These are phyloP conservation scores for Acorus calamus DNA, from an alignment of 106 monocot genomes.

Conservation along the genomic window DNA sequence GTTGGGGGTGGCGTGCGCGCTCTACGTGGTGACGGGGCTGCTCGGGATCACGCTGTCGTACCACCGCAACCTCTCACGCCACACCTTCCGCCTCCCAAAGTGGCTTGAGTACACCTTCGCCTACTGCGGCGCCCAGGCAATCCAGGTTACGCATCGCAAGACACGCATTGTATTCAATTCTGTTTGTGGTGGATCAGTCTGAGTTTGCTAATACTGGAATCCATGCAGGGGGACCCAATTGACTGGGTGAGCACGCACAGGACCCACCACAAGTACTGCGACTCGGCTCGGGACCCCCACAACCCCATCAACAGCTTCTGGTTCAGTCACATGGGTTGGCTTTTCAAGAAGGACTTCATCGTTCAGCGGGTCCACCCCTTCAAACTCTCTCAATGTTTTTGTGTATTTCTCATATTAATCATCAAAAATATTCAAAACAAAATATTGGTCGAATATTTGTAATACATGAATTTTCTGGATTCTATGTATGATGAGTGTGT, in stretches of 20 bases:
- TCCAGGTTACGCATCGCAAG: slow-evolving; percentile 13
- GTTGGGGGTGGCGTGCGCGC: slow-evolving; percentile 16
- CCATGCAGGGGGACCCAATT: slow-evolving; percentile 13
- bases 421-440: too few relatives aligned
- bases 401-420: too few relatives aligned
- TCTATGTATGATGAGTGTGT: too few relatives aligned
- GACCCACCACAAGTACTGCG: slow-evolving; percentile 20
- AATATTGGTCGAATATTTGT: too few relatives aligned
- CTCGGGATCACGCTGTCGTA: slow-evolving; percentile 29
- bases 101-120: slow-evolving; percentile 31
- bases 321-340: slow-evolving; percentile 24
- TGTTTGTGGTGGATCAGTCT: background rate
- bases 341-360: slow-evolving; percentile 12
- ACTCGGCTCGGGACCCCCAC: slow-evolving; percentile 19
- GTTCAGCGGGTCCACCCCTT: slow-evolving; percentile 13
- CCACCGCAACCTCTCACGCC: slow-evolving; percentile 23
- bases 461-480: too few relatives aligned
- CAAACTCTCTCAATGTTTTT: too few relatives aligned
- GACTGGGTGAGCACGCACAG: slow-evolving; percentile 32
- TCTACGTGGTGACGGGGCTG: slow-evolving; percentile 16
- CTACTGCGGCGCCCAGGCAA: slow-evolving; percentile 17
- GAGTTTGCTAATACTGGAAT: too few relatives aligned
- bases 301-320: slow-evolving; percentile 24
- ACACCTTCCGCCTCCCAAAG: slow-evolving; percentile 23
- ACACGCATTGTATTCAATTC: background rate